These are phyloP conservation scores for Penicillium rolfsii DNA, from an alignment of 2,329 filamentous ascomycete genomes.

Conservation along the genomic window DNA sequence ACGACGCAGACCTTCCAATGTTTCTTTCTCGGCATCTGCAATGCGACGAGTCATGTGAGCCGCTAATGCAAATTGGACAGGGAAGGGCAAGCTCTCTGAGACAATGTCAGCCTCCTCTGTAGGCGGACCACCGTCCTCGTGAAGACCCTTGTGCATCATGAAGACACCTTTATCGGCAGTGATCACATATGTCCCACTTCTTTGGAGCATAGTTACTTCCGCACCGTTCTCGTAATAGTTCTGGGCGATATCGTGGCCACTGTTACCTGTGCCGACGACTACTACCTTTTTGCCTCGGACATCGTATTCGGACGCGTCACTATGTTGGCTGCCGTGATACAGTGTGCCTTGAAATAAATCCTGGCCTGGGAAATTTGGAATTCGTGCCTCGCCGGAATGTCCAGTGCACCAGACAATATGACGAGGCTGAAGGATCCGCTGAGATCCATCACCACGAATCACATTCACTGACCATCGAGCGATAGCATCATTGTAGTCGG, in stretches of 20 bases:
- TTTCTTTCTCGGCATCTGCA: constrained; percentile 46
- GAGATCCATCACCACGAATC: constrained; percentile 28
- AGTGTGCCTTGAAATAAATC: constrained; percentile 48
- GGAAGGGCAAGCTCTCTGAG: constrained; percentile 51
- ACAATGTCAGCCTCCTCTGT: constrained; percentile 57
- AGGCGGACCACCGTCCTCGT: constrained; percentile 53
- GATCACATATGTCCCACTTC: constrained; percentile 56
- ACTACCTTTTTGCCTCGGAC: constrained; percentile 51
- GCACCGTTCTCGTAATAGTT: constrained; percentile 56
- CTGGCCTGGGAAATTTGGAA: constrained; percentile 48
- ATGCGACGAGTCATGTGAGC: constrained; percentile 49
- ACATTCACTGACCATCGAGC: constrained; percentile 47
- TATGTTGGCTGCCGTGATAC: constrained; percentile 51
- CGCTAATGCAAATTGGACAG: constrained; percentile 52
- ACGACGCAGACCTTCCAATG: constrained; percentile 50
- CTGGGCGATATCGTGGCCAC: constrained; percentile 56
- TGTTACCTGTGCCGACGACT: constrained; percentile 55
- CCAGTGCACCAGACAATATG: constrained; percentile 56
- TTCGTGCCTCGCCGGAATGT: constrained; percentile 47
- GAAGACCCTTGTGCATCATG: constrained; percentile 50
- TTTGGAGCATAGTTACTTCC: constrained; percentile 59
- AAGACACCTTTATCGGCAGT: constrained; percentile 50
- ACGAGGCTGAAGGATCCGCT: constrained; percentile 42
- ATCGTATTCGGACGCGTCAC: constrained; percentile 43
- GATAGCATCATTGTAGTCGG: constrained; percentile 44